Conservation (phyloP, 805 yeast species). For the Candida gorgasii region DNA sequence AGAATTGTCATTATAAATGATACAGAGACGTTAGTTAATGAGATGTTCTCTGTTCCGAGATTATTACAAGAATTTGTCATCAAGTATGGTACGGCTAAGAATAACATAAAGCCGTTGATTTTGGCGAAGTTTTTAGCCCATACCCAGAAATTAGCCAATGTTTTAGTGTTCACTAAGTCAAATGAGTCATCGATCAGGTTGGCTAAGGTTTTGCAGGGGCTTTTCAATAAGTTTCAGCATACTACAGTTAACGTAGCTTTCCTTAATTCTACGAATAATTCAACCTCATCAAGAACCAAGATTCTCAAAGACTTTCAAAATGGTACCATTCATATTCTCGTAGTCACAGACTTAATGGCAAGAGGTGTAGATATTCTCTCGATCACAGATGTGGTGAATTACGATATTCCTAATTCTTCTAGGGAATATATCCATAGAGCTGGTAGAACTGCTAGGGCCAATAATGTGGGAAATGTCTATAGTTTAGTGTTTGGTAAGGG, state of each 20-base stretch:
- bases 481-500: constrained; percentile 75
- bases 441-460: constrained; percentile 97
- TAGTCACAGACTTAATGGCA: constrained; percentile 90
- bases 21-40: constrained; percentile 45
- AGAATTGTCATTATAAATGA: constrained; percentile 72
- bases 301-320: constrained; percentile 59
- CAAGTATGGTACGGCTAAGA: constrained; percentile 37
- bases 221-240: neutral
- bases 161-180: constrained; percentile 67
- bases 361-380: constrained; percentile 86
- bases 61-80: constrained; percentile 48
- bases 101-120: constrained; percentile 70
- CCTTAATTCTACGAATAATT: constrained; percentile 60
- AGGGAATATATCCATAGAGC: constrained; percentile 94
- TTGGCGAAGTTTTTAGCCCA: constrained; percentile 54
- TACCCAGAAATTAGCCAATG: constrained; percentile 36
- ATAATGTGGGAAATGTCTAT: constrained; percentile 71
- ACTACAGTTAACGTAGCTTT: constrained; percentile 32
- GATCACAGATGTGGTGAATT: constrained; percentile 77
- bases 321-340: constrained; percentile 54
- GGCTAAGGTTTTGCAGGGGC: constrained; percentile 52
- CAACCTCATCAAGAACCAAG: constrained; percentile 49
- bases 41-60: constrained; percentile 62
- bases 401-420: constrained; percentile 84
- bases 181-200: constrained; percentile 88